Conservation (phyloP, 768 basidiomycete species). For the Cantharellus anzutake region DNA sequence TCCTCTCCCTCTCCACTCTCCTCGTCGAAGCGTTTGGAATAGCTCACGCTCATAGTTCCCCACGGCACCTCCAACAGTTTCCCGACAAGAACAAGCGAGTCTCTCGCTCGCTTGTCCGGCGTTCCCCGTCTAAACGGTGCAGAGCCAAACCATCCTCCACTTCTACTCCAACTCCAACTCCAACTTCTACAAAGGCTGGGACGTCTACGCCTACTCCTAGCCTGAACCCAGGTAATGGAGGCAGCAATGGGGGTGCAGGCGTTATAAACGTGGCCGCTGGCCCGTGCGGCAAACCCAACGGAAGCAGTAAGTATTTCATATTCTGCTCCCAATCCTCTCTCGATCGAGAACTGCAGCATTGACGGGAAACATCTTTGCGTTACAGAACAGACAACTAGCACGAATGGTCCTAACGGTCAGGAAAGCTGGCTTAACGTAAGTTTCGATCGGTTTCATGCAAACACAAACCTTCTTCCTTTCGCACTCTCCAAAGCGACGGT, state of each 20-base stretch:
- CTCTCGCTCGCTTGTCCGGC: no score
- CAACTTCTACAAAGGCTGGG: no score
- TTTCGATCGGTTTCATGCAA: not conserved
- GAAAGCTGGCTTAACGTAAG: constrained; percentile 5
- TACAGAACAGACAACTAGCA: constrained; percentile 29
- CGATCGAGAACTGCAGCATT: not conserved
- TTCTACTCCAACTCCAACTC: no score
- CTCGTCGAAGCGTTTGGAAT: no score
- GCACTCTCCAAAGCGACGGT: constrained; percentile 38
- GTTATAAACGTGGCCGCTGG: not conserved
- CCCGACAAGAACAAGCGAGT: no score
- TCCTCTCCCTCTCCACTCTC: no score
- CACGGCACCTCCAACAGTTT: no score
- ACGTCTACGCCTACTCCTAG: no score
- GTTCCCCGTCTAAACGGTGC: no score
- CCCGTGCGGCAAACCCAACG: constrained; percentile 16
- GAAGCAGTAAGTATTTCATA: constrained; percentile 23
- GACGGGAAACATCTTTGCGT: not conserved
- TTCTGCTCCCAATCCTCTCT: not conserved
- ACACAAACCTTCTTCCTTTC: constrained; percentile 16
- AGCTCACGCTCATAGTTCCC: no score
- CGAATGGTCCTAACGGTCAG: constrained; percentile 45
- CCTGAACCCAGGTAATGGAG: no score
- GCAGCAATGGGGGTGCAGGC: not conserved
- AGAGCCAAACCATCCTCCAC: no score